Conservation (phyloP, 2,329 filamentous ascomycete species). For the Drechslerella dactyloides region DNA sequence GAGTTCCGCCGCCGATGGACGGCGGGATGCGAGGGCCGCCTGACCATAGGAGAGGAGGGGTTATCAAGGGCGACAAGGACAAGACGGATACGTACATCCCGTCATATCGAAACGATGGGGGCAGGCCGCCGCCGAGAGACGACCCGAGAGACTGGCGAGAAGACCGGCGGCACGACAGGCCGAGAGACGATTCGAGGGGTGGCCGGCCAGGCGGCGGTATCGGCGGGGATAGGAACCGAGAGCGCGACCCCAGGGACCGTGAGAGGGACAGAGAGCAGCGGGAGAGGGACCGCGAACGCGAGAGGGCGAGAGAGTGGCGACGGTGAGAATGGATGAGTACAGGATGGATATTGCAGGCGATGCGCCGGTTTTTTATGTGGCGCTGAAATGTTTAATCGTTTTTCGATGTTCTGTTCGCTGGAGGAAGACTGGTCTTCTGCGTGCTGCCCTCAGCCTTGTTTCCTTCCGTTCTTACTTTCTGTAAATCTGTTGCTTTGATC, state of each 20-base stretch:
- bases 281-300: conserved; percentile 46
- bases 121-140: conserved; percentile 57
- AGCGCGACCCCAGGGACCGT: conserved; percentile 57
- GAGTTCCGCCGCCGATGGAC: conserved; percentile 37
- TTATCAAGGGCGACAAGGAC: conserved; percentile 53
- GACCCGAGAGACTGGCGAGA: conserved; percentile 58
- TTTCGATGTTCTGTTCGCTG: conserved; percentile 3
- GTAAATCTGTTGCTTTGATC: neutral
- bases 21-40: conserved; percentile 58
- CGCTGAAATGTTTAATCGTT: neutral
- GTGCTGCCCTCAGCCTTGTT: neutral
- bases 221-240: conserved; percentile 58
- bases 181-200: conserved; percentile 57
- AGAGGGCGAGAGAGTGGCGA: conserved; percentile 49
- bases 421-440: conserved; percentile 32
- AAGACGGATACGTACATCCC: conserved; percentile 64
- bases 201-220: conserved; percentile 56
- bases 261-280: conserved; percentile 40
- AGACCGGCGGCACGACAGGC: conserved; percentile 58
- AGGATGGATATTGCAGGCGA: neutral
- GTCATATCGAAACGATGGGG: conserved; percentile 59
- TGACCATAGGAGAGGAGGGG: conserved; percentile 62
- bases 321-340: conserved; percentile 9
- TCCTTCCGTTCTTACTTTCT: neutral
- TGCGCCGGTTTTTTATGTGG: conserved; percentile 3